phyloP scores from a whole-genome alignment of 352 stramenopile species.

The Phytophthora pseudosyringae region DNA sequence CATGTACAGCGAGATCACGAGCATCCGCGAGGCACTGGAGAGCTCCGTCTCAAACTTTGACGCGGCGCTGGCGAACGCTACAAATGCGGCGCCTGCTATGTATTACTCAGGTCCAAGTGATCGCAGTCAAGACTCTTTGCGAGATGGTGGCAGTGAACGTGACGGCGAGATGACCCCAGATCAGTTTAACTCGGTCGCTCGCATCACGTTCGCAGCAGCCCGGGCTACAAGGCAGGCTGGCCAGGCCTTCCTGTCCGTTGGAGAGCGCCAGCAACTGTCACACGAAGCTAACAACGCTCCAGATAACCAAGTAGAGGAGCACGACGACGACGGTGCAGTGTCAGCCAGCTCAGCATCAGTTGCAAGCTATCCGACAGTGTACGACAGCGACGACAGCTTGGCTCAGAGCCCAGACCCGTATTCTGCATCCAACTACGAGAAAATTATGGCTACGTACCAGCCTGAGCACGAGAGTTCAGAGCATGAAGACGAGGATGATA shows the following conservation, averaged over 20 bases:
- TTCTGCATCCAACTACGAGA: conserved; percentile 66
- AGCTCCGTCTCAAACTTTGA: conserved; percentile 61
- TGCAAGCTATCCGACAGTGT: conserved; percentile 44
- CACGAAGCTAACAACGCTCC: conserved; percentile 12
- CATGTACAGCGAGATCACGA: conserved; percentile 60
- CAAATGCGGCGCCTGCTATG: conserved; percentile 40
- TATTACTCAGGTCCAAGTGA: conserved; percentile 41
- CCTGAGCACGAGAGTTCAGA: conserved; percentile 36
- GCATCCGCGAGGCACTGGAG: conserved; percentile 61
- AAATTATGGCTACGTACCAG: conserved; percentile 57
- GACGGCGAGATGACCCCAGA: conserved; percentile 49
- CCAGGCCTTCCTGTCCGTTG: conserved; percentile 61
- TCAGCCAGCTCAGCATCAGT: conserved; percentile 42
- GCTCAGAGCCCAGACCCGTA: conserved; percentile 53
- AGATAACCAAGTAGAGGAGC: conserved; percentile 27
- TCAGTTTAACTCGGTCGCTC: conserved; percentile 63
- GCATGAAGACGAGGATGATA: conserved; percentile 41
- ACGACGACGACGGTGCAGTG: conserved; percentile 14
- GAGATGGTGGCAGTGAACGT: conserved; percentile 16
- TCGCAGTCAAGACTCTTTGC: conserved; percentile 30
- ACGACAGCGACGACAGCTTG: conserved; percentile 37
- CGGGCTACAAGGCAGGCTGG: conserved; percentile 60
- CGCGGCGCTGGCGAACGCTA: conserved; percentile 50
- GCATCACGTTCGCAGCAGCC: conserved; percentile 72
- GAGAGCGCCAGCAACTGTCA: conserved; percentile 20